These are phyloP conservation scores for Dictyophora rubrovolvata DNA, from an alignment of 768 basidiomycete genomes.

Conservation along the genomic window DNA sequence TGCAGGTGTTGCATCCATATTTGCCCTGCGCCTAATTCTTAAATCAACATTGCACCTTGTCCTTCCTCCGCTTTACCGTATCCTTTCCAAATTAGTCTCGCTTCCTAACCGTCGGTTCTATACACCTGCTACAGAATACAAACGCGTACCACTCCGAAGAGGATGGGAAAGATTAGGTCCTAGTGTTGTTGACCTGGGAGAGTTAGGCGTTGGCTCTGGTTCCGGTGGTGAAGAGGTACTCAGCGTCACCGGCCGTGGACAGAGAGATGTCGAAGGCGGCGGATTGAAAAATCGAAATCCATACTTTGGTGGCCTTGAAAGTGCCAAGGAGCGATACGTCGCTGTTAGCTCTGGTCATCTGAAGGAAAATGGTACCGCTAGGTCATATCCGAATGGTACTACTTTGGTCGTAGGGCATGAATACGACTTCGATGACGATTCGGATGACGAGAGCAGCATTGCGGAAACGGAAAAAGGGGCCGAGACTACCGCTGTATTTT, in stretches of 20 bases:
- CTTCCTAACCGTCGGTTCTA: constrained; percentile 85
- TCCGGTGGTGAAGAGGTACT: constrained; percentile 10
- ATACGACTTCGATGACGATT: constrained; percentile 16
- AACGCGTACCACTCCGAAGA: constrained; percentile 45
- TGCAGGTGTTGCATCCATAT: constrained; percentile 66
- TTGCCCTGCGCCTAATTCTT: constrained; percentile 80
- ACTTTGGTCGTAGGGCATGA: constrained; percentile 11
- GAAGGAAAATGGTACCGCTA: constrained; percentile 10
- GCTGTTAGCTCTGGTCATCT: background rate
- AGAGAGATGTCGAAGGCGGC: constrained; percentile 12
- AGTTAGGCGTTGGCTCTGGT: constrained; percentile 12
- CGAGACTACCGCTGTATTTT: background rate
- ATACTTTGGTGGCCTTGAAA: background rate
- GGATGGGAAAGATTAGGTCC: constrained; percentile 61
- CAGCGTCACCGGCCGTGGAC: constrained; percentile 9
- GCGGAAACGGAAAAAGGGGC: background rate
- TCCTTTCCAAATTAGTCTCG: constrained; percentile 51
- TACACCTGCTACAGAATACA: constrained; percentile 85
- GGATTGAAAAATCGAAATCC: constrained; percentile 1
- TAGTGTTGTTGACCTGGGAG: constrained; percentile 69
- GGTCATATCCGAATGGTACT: constrained; percentile 8
- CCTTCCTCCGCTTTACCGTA: constrained; percentile 79
- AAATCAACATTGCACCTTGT: constrained; percentile 65
- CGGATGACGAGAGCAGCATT: constrained; percentile 25
- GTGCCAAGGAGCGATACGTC: background rate